Evolutionary conservation across 768 basidiomycete species (phyloP), one percentile per base, ranked within the genome.

Genomic region (Leucocoprinus leucothites): DNA sequence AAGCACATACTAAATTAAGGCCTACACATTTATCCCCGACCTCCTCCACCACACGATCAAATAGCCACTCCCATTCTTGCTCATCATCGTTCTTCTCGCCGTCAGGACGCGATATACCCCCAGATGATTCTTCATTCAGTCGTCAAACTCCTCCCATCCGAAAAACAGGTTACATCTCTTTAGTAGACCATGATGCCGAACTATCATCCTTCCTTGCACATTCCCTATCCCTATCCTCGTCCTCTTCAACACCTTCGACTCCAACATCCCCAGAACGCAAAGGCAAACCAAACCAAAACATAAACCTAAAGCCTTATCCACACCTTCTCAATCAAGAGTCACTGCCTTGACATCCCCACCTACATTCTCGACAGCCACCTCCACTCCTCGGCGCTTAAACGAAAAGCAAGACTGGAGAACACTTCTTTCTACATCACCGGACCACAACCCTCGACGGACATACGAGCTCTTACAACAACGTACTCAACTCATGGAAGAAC

Each of bases 151-250:
- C 54, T 11, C 28, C 54, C 19, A 25, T 56, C 35, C 54, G 54
- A n/a, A 44, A 28, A 44, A 49, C 54, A 48, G 54, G 54, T 9
- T 26, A 49, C 48, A 56, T 48, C 41, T 49, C 54, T 24, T 55
- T 53, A 2, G 53, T 61, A 3, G 60, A 60, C 26, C 61, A 63
- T 22, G 59, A 65, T 16, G 49, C 62, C 19, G 40, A 51, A 11
- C 43, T 44, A n/a, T 50, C 48, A n/a, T 50, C 35, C 43, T 53
- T 41, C 40, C 38, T 47, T 55, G 35, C 24, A 3, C 40, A 41
- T 24, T 36, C 41, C 41, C 55, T 46, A 26, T 53, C 51, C 34
- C 36, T 8, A 21, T 41, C 44, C 18, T 47, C 38, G 16, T n/a
- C 49, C 9, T 24, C 48, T 6, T 31, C 36, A 28, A 41, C 41